Percentiles rank a stretch among this genome's conserved stretches.
Evolutionary conservation across 176 grass and related monocot genomes (phyloP).

Genomic region (Oryza punctata): DNA sequence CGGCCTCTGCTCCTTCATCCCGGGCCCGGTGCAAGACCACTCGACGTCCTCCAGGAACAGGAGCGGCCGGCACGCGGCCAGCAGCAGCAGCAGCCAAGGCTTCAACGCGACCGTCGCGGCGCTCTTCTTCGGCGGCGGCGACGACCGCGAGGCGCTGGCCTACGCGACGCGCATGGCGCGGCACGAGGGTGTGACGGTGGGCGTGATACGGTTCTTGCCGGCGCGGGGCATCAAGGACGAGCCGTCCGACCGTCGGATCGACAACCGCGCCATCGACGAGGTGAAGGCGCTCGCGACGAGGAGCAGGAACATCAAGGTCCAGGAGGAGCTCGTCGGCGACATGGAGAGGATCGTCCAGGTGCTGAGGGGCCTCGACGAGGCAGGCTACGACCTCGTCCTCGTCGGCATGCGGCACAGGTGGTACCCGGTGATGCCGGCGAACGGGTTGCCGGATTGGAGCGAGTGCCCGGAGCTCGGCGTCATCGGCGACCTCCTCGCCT

Average conservation of each 20-base stretch:
- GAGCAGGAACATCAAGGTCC: slow-evolving; percentile 54
- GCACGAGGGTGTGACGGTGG: slow-evolving; percentile 57
- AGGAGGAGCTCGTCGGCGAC: slow-evolving; percentile 72
- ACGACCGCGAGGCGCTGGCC: slow-evolving; percentile 78
- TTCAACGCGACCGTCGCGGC: slow-evolving; percentile 53
- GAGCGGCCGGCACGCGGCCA: not conserved
- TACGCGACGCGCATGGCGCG: slow-evolving; percentile 72
- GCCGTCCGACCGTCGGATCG: slow-evolving; percentile 50
- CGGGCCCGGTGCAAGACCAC: slow-evolving; percentile 20
- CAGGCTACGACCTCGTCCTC: slow-evolving; percentile 71
- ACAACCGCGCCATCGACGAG: slow-evolving; percentile 68
- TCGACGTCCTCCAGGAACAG: slow-evolving; percentile 4
- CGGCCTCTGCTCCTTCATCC: slow-evolving; percentile 12
- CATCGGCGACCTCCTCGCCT: slow-evolving; percentile 75
- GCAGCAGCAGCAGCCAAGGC: slow-evolving; percentile 8
- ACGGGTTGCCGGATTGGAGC: slow-evolving; percentile 68
- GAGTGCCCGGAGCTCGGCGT: slow-evolving; percentile 86
- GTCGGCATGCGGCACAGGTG: slow-evolving; percentile 74
- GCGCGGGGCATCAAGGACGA: slow-evolving; percentile 59
- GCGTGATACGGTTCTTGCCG: slow-evolving; percentile 66
- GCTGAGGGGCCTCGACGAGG: slow-evolving; percentile 50
- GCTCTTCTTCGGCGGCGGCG: slow-evolving; percentile 83
- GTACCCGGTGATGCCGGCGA: slow-evolving; percentile 62
- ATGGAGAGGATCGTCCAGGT: slow-evolving; percentile 66
- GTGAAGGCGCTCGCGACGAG: slow-evolving; percentile 46